Evolutionary conservation across 208 protist genomes (phyloP).

Genomic region (Crithidia fasciculata): DNA sequence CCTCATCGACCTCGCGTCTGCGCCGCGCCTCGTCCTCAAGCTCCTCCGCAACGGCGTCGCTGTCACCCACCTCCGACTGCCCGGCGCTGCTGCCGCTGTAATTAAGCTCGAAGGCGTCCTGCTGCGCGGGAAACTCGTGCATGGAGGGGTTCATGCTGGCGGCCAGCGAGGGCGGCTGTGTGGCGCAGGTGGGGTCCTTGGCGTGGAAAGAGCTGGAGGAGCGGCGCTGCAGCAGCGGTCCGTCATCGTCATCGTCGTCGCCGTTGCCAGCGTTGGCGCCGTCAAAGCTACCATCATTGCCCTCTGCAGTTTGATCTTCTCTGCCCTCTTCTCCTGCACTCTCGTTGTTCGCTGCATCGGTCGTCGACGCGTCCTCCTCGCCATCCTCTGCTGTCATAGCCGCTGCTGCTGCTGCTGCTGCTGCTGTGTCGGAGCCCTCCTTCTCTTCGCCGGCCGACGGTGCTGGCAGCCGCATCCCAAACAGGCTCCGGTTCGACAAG

Average conservation of each 20-base stretch:
- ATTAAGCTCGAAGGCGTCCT: conserved; percentile 25
- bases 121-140: conserved; percentile 9
- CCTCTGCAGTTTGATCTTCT: no score
- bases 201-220: conserved; percentile 16
- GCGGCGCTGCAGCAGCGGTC: conserved; percentile 4
- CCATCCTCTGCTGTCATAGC: no score
- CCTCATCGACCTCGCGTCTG: conserved; percentile 17
- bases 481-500: conserved; percentile 33
- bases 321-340: no score
- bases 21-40: conserved; percentile 29
- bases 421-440: neutral
- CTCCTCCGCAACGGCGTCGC: conserved; percentile 21
- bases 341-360: no score
- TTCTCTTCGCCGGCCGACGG: neutral
- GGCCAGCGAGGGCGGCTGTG: conserved; percentile 31
- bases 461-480: conserved; percentile 11
- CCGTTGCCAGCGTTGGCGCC: no score
- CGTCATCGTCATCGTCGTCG: neutral
- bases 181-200: conserved; percentile 23
- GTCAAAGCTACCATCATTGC: no score
- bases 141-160: conserved; percentile 19
- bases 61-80: conserved; percentile 34
- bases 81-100: conserved; percentile 33
- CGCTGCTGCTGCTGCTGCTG: neutral
- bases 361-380: no score